Evolutionary conservation across 75 land plant genomes (phyloP), one percentile per base, ranked within the genome.

Genomic region (Cunninghamia lanceolata): DNA sequence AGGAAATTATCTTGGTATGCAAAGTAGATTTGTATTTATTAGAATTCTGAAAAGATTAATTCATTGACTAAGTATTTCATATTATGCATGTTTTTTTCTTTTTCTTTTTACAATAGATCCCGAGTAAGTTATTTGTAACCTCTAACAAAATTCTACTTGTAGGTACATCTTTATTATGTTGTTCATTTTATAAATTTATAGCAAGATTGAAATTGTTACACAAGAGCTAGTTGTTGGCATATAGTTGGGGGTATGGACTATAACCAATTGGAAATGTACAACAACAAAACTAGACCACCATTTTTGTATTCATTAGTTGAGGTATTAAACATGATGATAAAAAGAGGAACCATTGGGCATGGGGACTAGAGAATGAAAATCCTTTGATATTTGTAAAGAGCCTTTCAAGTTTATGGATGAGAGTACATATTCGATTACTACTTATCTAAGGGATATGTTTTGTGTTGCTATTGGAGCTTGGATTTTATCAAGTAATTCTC

Each of bases 1-100:
- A 84, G 97, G 93, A 28, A 96, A 95, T 83, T 96, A 88, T 88
- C 89, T 96, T 46, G 91, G 96, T 95, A 87, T 87, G 91, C 77
- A 43, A 77, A 50, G 28, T 54, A 19, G 38, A 85, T 66, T 85
- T 54, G 40, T 39, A 39, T 78, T 73, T 6, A 45, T 78, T 85
- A 40, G 28, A 40, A 19, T 38, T 40, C 17, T 77, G 15, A 39
- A 16, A 36, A 76, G 21, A 76, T 38, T 76, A 76, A 13, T 30
- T 74, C 38, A 34, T 34, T 34, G 5, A 34, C 14, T 36, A 34
- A 74, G 25, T 56, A 56, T 56, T 56, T 56, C 56, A 53, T 53
- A 53, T 16, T 16, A 53, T 53, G 14, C 56, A 53, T 16, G n/a
- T 14, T 53, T 53, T 53, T 53, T 15, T 1, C 2, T 53, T 53